These are phyloP conservation scores for Solanum hybrid DNA, from an alignment of 305 asterid species.

Conservation along the genomic window DNA sequence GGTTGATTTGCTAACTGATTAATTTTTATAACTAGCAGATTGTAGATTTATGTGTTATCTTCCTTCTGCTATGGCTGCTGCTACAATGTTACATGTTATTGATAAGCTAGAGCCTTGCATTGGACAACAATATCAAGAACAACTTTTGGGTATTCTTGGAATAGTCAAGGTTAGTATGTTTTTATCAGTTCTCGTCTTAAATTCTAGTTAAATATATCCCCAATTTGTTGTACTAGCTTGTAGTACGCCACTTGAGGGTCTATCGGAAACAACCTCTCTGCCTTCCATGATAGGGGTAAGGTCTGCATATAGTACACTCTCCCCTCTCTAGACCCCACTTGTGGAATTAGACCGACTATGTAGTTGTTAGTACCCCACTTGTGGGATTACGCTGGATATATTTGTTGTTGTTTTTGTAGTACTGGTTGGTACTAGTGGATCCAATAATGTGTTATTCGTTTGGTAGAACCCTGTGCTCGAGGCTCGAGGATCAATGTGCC, in stretches of 20 bases:
- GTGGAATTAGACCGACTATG: background rate
- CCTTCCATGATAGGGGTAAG: background rate
- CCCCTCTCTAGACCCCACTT: background rate
- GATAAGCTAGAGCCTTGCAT: constrained; percentile 41
- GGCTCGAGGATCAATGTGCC: background rate
- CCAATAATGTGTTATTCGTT: background rate
- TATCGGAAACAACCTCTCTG: background rate
- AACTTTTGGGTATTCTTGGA: constrained; percentile 54
- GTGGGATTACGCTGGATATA: background rate
- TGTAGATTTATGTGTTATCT: constrained; percentile 40
- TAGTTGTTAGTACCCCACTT: background rate
- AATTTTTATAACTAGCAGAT: constrained; percentile 27
- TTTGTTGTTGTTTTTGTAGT: background rate
- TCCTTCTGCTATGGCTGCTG: constrained; percentile 76
- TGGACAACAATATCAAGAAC: constrained; percentile 38
- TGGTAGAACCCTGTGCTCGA: background rate
- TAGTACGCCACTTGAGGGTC: background rate
- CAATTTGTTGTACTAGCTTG: background rate
- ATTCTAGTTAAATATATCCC: constrained; percentile 6
- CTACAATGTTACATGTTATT: constrained; percentile 65
- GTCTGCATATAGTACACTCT: background rate
- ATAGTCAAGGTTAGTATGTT: constrained; percentile 36
- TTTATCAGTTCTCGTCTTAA: background rate
- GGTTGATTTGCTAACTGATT: background rate
- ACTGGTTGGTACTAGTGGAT: background rate